These are phyloP conservation scores for Ilex asprella DNA, from an alignment of 257 asterid species.

Conservation along the genomic window DNA sequence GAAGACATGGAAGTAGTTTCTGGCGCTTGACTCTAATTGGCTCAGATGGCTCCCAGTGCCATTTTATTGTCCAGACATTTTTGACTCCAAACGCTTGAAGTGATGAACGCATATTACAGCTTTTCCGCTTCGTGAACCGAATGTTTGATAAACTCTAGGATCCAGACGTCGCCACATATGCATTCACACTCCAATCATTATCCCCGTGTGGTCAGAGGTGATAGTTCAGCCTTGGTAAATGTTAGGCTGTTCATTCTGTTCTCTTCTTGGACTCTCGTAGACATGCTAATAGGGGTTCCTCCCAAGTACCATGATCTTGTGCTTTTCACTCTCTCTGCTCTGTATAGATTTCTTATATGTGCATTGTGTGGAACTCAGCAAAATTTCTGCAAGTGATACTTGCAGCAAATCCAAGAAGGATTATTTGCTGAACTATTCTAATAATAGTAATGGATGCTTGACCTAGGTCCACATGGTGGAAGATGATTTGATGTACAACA, in stretches of 20 bases:
- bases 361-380: too few relatives aligned
- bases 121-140: conserved; percentile 90
- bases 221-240: too few relatives aligned
- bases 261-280: too few relatives aligned
- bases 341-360: too few relatives aligned
- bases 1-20: conserved; percentile 99
- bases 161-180: conserved; percentile 91
- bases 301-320: too few relatives aligned
- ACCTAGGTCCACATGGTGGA: conserved; percentile 96
- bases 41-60: conserved; percentile 98
- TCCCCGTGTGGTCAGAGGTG: conserved; percentile 99
- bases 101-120: conserved; percentile 97
- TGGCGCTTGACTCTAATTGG: conserved; percentile 94
- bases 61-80: conserved; percentile 96
- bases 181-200: conserved; percentile 93
- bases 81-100: conserved; percentile 99
- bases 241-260: too few relatives aligned
- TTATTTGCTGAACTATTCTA: not conserved
- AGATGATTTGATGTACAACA: conserved; percentile 95
- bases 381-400: conserved; percentile 80
- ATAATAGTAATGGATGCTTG: not conserved
- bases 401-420: conserved; percentile 4
- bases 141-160: conserved; percentile 99
- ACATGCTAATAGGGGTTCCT: too few relatives aligned
- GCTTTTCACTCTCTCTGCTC: too few relatives aligned